Conservation (phyloP, 208 protist species). For the Trypanosomatidae sp. region DNA sequence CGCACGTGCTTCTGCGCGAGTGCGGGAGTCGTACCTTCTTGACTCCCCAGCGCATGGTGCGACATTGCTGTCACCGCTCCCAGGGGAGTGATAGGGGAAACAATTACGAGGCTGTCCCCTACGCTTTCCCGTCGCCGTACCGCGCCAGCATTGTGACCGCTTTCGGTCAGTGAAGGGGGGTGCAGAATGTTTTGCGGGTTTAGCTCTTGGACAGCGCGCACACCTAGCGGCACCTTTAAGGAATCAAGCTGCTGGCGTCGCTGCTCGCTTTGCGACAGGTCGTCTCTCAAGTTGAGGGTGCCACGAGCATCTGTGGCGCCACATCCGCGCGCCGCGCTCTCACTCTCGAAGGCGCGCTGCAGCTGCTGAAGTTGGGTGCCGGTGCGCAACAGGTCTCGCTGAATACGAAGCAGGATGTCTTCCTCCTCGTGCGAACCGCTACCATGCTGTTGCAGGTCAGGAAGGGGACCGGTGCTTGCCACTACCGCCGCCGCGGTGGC, state of each 20-base stretch:
- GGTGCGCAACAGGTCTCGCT: conserved; percentile 5
- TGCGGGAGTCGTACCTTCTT: not conserved
- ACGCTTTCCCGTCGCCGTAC: not conserved
- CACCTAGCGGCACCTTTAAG: too few species aligned
- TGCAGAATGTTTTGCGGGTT: conserved; percentile 11
- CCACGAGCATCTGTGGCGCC: not conserved
- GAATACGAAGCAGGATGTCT: conserved; percentile 13
- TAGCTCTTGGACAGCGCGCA: not conserved
- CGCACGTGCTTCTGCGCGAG: not conserved
- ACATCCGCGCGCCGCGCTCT: not conserved
- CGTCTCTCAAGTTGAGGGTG: not conserved
- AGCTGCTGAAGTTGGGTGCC: conserved; percentile 12
- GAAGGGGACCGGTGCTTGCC: conserved; percentile 4
- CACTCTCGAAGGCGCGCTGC: conserved; percentile 5
- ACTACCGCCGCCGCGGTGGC: not conserved
- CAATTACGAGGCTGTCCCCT: conserved; percentile 16
- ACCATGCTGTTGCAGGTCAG: not conserved
- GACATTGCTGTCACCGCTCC: not conserved
- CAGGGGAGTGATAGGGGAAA: conserved; percentile 22
- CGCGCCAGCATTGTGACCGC: not conserved
- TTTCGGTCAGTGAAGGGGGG: conserved; percentile 5
- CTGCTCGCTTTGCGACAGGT: not conserved
- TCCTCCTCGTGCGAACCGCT: not conserved
- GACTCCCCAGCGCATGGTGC: not conserved
- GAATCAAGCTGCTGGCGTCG: not conserved